A percentile compares a stretch with the other conserved stretches of the same genome.
phyloP scores from a whole-genome alignment of 2,329 filamentous ascomycete species.

The Calonectria multiphialidica region DNA sequence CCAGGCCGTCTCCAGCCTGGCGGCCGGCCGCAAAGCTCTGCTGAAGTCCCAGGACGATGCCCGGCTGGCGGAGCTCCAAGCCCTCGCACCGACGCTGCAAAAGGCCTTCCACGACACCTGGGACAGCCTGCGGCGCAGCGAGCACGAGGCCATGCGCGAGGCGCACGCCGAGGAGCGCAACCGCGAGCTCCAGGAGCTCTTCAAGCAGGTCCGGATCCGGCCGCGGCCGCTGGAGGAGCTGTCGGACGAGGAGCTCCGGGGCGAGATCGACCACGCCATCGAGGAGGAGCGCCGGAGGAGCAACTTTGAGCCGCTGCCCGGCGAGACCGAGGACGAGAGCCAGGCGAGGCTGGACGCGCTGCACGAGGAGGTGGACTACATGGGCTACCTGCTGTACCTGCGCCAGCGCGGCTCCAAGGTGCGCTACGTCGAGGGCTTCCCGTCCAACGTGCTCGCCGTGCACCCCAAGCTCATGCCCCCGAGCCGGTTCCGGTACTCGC shows the following conservation, averaged over 20 bases:
- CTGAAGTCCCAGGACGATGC: background rate
- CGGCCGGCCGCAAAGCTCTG: background rate
- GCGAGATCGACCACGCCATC: slow-evolving; percentile 11
- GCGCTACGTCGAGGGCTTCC: slow-evolving; percentile 46
- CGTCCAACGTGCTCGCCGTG: slow-evolving; percentile 31
- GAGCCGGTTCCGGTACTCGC: background rate
- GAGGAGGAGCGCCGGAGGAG: background rate
- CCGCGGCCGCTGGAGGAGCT: background rate
- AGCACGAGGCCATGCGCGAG: background rate
- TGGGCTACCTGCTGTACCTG: slow-evolving; percentile 12
- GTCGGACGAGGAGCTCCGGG: background rate
- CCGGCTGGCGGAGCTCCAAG: background rate
- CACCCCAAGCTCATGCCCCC: slow-evolving; percentile 32
- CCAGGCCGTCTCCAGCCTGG: background rate
- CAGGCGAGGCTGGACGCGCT: slow-evolving; percentile 27
- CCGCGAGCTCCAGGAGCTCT: background rate
- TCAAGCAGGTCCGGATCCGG: background rate
- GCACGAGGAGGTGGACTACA: slow-evolving; percentile 21
- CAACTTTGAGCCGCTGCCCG: background rate
- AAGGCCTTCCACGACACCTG: background rate
- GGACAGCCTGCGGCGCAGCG: background rate
- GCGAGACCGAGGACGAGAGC: slow-evolving; percentile 4
- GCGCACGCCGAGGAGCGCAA: background rate
- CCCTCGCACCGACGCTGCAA: background rate
- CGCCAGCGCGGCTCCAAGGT: slow-evolving; percentile 23